Evolutionary conservation across 148 eudicot genomes (phyloP).

Genomic region (Limonium bicolor): DNA sequence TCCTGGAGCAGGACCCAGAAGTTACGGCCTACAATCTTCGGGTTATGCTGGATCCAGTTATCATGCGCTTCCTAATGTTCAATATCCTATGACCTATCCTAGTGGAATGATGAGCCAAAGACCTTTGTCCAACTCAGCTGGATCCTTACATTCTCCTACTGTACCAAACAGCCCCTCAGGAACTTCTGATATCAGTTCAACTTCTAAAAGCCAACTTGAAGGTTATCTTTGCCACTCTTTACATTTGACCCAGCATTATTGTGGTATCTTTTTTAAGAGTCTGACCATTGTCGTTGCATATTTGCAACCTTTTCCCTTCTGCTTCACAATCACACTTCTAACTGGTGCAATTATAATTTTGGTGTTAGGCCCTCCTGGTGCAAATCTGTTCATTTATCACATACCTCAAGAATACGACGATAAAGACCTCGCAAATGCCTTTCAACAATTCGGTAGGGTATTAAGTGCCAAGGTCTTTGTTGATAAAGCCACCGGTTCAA

Average conservation of each 20-base stretch:
- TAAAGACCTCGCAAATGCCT: conserved; percentile 67
- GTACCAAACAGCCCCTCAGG: conserved; percentile 42
- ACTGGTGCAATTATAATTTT: no score
- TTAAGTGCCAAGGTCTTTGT: conserved; percentile 94
- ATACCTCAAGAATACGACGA: conserved; percentile 96
- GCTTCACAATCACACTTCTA: no score
- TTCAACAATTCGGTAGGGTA: conserved; percentile 69
- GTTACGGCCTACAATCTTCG: conserved; percentile 27
- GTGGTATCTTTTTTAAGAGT: no score
- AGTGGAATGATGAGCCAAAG: conserved; percentile 51
- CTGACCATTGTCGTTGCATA: no score
- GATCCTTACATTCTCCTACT: conserved; percentile 30
- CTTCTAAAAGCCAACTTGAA: conserved; percentile 62
- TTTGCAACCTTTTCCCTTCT: no score
- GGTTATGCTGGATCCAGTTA: conserved; percentile 48
- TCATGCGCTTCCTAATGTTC: conserved; percentile 43
- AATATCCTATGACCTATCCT: conserved; percentile 53
- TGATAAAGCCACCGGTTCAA: conserved; percentile 78
- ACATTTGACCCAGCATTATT: no score
- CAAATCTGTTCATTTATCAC: conserved; percentile 93
- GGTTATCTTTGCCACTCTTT: conserved; percentile 23
- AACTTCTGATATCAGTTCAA: conserved; percentile 51
- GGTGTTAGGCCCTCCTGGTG: conserved; percentile 78
- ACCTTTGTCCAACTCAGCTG: conserved; percentile 43
- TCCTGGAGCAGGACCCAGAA: conserved; percentile 53